Evolutionary conservation across 257 asterid genomes (phyloP).

Genomic region (Petrea volubilis): DNA sequence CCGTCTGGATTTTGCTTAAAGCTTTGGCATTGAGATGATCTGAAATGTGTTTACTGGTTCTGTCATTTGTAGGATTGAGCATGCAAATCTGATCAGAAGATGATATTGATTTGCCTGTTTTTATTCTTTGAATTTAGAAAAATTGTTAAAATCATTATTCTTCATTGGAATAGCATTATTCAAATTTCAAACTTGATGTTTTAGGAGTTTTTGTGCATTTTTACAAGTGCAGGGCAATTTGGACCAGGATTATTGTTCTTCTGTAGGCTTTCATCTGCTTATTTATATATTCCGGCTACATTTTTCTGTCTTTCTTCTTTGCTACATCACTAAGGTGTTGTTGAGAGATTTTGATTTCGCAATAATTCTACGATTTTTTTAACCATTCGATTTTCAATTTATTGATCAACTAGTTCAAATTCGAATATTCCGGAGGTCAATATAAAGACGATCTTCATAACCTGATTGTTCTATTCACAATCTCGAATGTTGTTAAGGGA

Average conservation of each 20-base stretch:
- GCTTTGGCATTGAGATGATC: conserved; percentile 76
- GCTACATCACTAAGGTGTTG: no score
- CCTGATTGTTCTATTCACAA: no score
- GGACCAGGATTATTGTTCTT: background rate
- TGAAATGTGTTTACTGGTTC: background rate
- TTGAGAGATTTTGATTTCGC: no score
- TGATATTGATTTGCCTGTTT: background rate
- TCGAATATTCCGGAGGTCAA: no score
- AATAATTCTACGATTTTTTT: no score
- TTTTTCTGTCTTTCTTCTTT: background rate
- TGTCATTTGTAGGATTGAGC: conserved; percentile 5
- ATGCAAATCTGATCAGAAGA: conserved; percentile 4
- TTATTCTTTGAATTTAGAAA: conserved; percentile 33
- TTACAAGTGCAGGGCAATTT: background rate
- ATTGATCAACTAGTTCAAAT: no score
- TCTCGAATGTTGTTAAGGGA: no score
- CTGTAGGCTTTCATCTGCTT: conserved; percentile 15
- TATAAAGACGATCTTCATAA: no score
- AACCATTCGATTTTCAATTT: no score
- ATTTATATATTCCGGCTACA: background rate
- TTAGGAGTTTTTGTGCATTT: conserved; percentile 11
- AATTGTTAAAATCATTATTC: conserved; percentile 15
- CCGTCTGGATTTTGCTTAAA: conserved; percentile 82
- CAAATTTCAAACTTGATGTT: background rate
- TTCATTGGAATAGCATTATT: conserved; percentile 25